Percentiles rank a stretch among this genome's conserved stretches.
These are phyloP conservation scores for Cyclocybe aegerita DNA, from an alignment of 768 basidiomycete species.

Conservation along the genomic window DNA sequence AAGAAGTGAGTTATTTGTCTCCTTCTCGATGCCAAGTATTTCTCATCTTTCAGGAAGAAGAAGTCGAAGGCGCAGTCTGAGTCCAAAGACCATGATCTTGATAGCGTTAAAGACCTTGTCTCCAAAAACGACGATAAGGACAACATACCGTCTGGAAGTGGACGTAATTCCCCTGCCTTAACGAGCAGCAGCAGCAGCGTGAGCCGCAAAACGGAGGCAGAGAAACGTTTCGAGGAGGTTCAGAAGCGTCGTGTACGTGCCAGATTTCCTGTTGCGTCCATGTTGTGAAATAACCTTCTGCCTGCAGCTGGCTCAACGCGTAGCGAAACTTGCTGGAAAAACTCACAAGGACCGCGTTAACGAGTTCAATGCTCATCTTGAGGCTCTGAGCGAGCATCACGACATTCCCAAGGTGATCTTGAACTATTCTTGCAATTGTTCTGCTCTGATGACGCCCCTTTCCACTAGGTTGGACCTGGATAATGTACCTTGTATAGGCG, in stretches of 20 bases:
- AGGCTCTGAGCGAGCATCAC: conserved; percentile 88
- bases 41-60: conserved; percentile 60
- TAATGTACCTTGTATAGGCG: conserved; percentile 37
- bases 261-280: neutral
- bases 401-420: conserved; percentile 82
- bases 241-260: conserved; percentile 73
- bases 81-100: conserved; percentile 45
- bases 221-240: conserved; percentile 85
- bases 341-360: conserved; percentile 94
- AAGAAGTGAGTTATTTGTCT: conserved; percentile 63
- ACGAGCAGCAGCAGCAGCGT: conserved; percentile 45
- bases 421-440: conserved; percentile 1
- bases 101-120: conserved; percentile 49
- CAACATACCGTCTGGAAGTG: conserved; percentile 51
- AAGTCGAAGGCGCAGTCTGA: conserved; percentile 68
- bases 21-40: conserved; percentile 7
- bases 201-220: conserved; percentile 80
- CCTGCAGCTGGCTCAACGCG: conserved; percentile 66
- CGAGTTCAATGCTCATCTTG: conserved; percentile 86
- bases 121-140: conserved; percentile 48
- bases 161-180: conserved; percentile 60
- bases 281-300: conserved; percentile 7
- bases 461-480: conserved; percentile 77
- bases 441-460: conserved; percentile 1
- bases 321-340: conserved; percentile 75